Percentiles rank a stretch among this genome's conserved stretches.
These are phyloP conservation scores for Apiotrichum montevideense DNA, from an alignment of 1,284 basidiomycete genomes.

Conservation along the genomic window DNA sequence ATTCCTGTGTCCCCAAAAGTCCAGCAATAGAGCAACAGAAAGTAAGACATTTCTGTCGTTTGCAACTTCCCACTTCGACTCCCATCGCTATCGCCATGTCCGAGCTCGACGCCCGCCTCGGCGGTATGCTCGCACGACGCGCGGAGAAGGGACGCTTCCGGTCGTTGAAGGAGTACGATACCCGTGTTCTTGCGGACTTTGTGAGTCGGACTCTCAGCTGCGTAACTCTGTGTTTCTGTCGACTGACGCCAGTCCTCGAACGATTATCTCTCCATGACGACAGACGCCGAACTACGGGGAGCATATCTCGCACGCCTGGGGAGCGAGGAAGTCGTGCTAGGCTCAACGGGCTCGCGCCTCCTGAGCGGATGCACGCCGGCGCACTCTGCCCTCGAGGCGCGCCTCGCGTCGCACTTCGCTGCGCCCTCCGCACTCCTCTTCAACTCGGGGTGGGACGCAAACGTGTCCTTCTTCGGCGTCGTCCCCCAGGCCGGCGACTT, in stretches of 20 bases:
- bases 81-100: constrained; percentile 1
- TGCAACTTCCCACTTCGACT: no score
- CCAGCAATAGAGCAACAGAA: no score
- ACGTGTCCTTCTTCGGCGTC: constrained; percentile 77
- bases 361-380: constrained; percentile 69
- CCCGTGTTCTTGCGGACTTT: constrained; percentile 34
- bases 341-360: constrained; percentile 82
- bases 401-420: constrained; percentile 61
- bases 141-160: constrained; percentile 34
- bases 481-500: constrained; percentile 74
- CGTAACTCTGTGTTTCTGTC: no score
- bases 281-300: constrained; percentile 55
- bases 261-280: constrained; percentile 84
- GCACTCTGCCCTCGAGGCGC: constrained; percentile 63
- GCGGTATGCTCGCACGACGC: constrained; percentile 22
- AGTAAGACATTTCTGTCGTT: no score
- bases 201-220: constrained; percentile 25
- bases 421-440: constrained; percentile 71
- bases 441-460: constrained; percentile 94
- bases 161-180: constrained; percentile 35
- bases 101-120: constrained; percentile 27
- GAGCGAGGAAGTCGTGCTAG: constrained; percentile 60
- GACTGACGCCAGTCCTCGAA: constrained; percentile 52
- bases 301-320: constrained; percentile 57
- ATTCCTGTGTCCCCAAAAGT: no score